Base-by-base conservation (phyloP, 805 yeast genomes). In the Suhomyces kilbournensis region DNA sequence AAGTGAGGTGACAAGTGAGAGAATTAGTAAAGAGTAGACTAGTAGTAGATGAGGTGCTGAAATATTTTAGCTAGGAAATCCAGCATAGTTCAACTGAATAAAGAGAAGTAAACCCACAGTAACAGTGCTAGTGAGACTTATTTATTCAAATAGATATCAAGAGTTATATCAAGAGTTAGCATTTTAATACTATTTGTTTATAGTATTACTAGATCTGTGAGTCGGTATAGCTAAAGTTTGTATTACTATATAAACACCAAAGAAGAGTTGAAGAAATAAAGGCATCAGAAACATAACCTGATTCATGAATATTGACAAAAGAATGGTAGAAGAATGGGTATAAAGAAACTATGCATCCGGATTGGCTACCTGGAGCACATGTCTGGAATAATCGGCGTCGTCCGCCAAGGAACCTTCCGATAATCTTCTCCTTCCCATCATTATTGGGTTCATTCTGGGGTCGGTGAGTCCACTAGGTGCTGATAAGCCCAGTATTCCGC, bases 321-420 rank as follows among this genome's bases (percentile, higher is more conserved):
- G 17, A 40, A 40, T 20, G 19, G n/a, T n/a, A n/a, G 26, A 40
- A 40, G 23, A 40, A 40, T 20, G 44, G 44, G 44, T 40, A 40
- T 40, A n/a, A 8, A 25, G 3, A 6, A 7, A 17, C 15, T 46
- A 46, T 3, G 43, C 43, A 66, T 90, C 96, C 1, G 97, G 97
- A 63, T 92, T 92, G 32, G 96, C 92, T 10, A 92, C 96, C 54
- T 90, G 85, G 46, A 92, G 75, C 17, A 89, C 84, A 71, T 90
- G 90, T 64, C 91, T 77, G 47, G 88, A 79, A 69, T 86, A 88
- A 66, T 89, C 94, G 3, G 89, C 83, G 56, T 88, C 96, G 66
- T 90, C 96, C 9, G 96, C 92, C 50, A 92, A 74, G 2, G 93
- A 84, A 4, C 97, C 97, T 61, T 88, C 93, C 61, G 91, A 84